Base-by-base conservation (phyloP, 352 stramenopile genomes). In the Phytophthora sansomeana region DNA sequence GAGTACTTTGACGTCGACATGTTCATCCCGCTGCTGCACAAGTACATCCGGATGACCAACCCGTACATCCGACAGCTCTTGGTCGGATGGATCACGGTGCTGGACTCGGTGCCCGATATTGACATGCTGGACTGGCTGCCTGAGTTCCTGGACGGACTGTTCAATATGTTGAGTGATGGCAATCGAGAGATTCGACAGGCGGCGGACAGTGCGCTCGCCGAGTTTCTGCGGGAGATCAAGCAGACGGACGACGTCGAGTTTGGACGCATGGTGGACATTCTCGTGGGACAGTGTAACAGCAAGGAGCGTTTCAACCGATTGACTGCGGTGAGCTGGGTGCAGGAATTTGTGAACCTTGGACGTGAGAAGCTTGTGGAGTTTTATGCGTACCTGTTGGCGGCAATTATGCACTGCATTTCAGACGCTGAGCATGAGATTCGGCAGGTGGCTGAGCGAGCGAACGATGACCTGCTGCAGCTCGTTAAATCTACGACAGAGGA, bases 111-210 rank as follows among this genome's bases (percentile, higher is more conserved):
- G 16, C 98, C 98, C 1, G 97, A 99, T 63, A 99, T 99, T 60
- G 96, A 98, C 70, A 99, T 99, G 97, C 87, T 99, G 53, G 97
- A 99, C 77, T 99, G 97, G 83, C 72, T 96, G 41, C 88, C 88
- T 2, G 97, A 99, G 56, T 99, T 99, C 78, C 74, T 99, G 10
- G 98, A 99, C 67, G 98, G 98, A 0, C 78, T 99, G 17, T 99
- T 99, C 63, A 99, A 99, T 74, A 99, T 99, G 98, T 79, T 99
- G 1, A 98, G 95, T 64, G 98, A 99, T 76, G 96, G 91, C 5
- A 99, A 99, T 77, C 80, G 96, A 21, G 97, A 99, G 76, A 99
- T 99, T 53, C 92, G 97, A 29, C 96, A 99, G 57, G 96, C 93
- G 0, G 96, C 96, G 0, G 95, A 98, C 75, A 97, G 90, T 49